Evolutionary conservation across 306 rosid species (phyloP).

Genomic region (Abrus pulchellus): DNA sequence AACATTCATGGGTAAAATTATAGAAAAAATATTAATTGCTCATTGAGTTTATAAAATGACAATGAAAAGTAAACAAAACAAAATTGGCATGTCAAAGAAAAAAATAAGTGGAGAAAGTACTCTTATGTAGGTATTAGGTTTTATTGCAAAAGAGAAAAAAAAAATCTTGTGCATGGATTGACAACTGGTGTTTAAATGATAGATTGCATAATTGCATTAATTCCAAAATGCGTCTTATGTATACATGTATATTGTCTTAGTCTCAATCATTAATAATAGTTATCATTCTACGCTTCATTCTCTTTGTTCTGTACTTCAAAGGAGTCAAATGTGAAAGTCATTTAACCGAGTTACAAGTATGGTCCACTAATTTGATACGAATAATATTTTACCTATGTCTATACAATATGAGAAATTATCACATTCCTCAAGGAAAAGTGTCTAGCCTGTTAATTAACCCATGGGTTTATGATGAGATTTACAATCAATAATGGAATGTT

Average conservation of each 20-base stretch:
- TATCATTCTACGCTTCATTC: not conserved
- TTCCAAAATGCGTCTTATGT: not conserved
- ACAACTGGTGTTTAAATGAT: no score
- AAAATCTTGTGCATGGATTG: no score
- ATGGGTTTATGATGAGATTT: not conserved
- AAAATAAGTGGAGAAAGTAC: no score
- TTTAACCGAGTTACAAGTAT: not conserved
- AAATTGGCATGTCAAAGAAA: no score
- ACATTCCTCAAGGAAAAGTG: not conserved
- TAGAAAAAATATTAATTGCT: no score
- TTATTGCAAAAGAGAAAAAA: no score
- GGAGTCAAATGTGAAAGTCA: not conserved
- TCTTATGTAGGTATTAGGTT: no score
- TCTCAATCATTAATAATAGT: not conserved
- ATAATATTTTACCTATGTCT: not conserved
- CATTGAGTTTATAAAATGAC: no score
- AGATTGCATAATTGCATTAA: not conserved
- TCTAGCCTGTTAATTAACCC: not conserved
- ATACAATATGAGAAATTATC: not conserved
- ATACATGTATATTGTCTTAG: not conserved
- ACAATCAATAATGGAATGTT: conserved; percentile 5
- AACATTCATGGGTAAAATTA: no score
- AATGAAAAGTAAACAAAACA: no score
- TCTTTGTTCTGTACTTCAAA: no score
- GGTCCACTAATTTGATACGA: not conserved